Base-by-base conservation (phyloP, 179 eudicot genomes). In the Spergularia azorica region DNA sequence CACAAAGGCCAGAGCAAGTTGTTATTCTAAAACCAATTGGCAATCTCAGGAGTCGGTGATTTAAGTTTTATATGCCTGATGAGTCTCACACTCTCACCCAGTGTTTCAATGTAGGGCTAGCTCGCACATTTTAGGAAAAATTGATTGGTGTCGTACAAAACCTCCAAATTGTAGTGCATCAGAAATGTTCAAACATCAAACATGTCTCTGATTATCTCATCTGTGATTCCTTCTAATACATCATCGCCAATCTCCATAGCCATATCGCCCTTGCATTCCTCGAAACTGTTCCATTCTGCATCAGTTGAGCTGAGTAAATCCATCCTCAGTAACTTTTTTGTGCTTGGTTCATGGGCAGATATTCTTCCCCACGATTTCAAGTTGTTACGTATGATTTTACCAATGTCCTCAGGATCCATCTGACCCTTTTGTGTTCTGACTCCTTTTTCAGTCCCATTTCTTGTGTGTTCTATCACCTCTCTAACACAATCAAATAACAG, bases 401-500 rank as follows among this genome's bases (percentile, higher is more conserved):
- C 88, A 2, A 87, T 75, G 70, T 87, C 88, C 14, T 82, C 87
- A 10, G 90, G 60, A 16, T 82, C 90, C 74, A 86, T 64, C 64
- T 72, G 73, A 52, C 74, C 83, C 17, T 65, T 74, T 20, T 76
- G 60, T 8, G 57, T 43, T 21, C 71, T 70, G 66, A 50, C 66
- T 64, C 67, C 60, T 46, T 76, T 74, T 14, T 79, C 79, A 62
- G 69, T 77, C 38, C 73, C 79, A 13, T 63, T 74, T 7, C 66
- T 73, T 21, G 32, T 77, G 38, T 66, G 68, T 78, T 88, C 96
- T 3, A 86, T 75, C 8, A 82, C 81, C 26, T 90, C 93, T 71
- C 83, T 82, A 70, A 90, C 84, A 57, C 90, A 92, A 51, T 90
- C 95, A 16, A 92, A 81, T 57, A 92, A 74, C 43, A 90, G 79